A percentile compares a stretch with the other conserved stretches of the same genome.
phyloP scores from a whole-genome alignment of 2,329 filamentous ascomycete genomes.

The Apiospora aurea region DNA sequence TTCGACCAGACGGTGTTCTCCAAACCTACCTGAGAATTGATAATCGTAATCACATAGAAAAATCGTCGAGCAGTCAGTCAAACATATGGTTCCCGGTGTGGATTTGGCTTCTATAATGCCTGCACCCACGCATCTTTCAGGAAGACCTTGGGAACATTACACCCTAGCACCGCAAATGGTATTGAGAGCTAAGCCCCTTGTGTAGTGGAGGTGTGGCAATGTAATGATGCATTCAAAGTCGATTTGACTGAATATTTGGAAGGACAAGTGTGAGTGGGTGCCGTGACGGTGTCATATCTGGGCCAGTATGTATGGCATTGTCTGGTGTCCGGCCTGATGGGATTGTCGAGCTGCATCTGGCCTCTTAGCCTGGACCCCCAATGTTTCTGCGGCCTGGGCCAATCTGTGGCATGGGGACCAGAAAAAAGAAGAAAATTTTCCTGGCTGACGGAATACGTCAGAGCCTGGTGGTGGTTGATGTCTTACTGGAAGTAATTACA shows the following conservation, averaged over 20 bases:
- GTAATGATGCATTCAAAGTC: background rate
- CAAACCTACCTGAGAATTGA: background rate
- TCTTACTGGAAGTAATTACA: background rate
- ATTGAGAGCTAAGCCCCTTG: background rate
- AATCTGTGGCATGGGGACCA: background rate
- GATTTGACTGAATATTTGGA: background rate
- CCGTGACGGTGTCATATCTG: background rate
- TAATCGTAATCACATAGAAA: background rate
- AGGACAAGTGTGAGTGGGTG: background rate
- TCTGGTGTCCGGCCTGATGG: background rate
- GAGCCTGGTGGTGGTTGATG: background rate
- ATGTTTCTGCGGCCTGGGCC: background rate
- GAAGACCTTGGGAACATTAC: background rate
- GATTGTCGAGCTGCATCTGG: slow-evolving; percentile 11
- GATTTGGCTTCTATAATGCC: no score
- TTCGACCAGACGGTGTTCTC: background rate
- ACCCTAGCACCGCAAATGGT: background rate
- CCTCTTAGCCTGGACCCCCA: background rate
- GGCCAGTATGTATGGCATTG: background rate
- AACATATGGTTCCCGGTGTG: background rate
- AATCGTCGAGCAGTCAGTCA: no score
- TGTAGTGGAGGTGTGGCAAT: background rate
- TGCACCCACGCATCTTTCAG: background rate
- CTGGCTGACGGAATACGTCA: slow-evolving; percentile 3
- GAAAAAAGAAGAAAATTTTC: background rate